phyloP scores from a whole-genome alignment of 176 grass and related monocot species.

The bread wheat (Triticum aestivum) region DNA sequence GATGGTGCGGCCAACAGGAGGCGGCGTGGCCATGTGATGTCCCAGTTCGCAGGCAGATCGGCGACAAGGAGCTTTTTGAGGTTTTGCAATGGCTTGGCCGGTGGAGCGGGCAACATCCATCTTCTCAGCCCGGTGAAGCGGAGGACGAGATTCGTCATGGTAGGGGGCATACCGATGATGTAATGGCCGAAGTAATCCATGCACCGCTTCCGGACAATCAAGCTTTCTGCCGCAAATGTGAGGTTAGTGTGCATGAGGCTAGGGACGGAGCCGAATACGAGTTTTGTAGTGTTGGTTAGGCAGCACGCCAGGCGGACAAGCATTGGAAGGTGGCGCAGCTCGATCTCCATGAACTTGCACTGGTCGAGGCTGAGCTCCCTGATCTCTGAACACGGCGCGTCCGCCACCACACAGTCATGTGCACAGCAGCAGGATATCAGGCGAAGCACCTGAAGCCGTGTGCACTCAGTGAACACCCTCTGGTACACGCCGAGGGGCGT shows the following conservation, averaged over 20 bases:
- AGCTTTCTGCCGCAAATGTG: background rate
- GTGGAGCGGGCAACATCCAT: background rate
- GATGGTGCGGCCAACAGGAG: too few species aligned
- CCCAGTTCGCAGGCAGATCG: background rate
- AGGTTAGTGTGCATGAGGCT: constrained; percentile 10
- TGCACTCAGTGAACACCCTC: background rate
- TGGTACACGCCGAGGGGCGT: background rate
- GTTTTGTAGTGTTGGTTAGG: background rate
- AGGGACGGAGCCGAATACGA: background rate
- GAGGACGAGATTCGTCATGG: background rate
- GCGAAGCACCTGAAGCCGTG: background rate
- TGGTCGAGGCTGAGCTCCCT: constrained; percentile 12
- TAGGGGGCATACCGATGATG: background rate
- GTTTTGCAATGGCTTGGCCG: background rate
- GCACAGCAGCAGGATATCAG: background rate
- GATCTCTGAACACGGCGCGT: background rate
- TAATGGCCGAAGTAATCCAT: background rate
- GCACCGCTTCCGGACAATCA: background rate
- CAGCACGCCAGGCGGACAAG: constrained; percentile 15
- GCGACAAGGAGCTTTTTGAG: background rate
- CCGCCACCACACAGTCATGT: background rate
- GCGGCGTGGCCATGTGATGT: background rate
- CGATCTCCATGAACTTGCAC: background rate
- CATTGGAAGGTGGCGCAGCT: background rate
- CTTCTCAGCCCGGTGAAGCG: background rate